Evolutionary conservation across 257 asterid species (phyloP), one percentile per base, ranked within the genome.

Genomic region (Leptodermis oblonga): DNA sequence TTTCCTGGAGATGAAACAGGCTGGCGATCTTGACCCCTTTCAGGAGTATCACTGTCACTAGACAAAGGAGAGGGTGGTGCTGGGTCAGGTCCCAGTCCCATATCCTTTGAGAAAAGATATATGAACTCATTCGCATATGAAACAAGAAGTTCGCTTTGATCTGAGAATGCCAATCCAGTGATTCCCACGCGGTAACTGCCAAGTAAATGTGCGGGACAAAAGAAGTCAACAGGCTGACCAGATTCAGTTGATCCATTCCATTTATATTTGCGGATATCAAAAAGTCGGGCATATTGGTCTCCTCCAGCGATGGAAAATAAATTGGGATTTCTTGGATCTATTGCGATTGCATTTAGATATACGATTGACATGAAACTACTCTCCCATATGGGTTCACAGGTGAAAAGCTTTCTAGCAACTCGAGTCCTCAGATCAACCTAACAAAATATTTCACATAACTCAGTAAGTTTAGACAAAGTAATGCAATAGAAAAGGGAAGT

Each of bases 151-250:
- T 93, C 97, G 68, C 92, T 88, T 80, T 88, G 88, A 65, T 86
- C 91, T 26, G 99, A 93, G 81, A 88, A 93, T 73, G 97, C 82
- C 90, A 93, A 81, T 70, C 97, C 97, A 17, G 99, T 87, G 77
- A 93, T 87, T 31, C 88, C 90, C 60, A 85, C 96, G 72, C 59
- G 72, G 58, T 69, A 80, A 62, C 83, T 88, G 33, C 82, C 91
- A 54, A 79, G 66, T 78, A 93, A 80, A 85, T 88, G 95, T 36
- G 51, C 76, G 64, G 97, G 97, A 67, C 95, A 87, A 73, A 90
- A 90, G 76, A 73, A 80, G 72, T 93, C 86, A 61, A 83, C 88
- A 12, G 92, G 97, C 64, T 77, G 89, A 74, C 85, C 96, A 78
- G 77, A 81, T 70, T 83, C 86, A 61, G 87, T 70, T 48, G 99